Evolutionary conservation across 75 land plant genomes (phyloP).

Genomic region (Selaginella tamariscina): DNA sequence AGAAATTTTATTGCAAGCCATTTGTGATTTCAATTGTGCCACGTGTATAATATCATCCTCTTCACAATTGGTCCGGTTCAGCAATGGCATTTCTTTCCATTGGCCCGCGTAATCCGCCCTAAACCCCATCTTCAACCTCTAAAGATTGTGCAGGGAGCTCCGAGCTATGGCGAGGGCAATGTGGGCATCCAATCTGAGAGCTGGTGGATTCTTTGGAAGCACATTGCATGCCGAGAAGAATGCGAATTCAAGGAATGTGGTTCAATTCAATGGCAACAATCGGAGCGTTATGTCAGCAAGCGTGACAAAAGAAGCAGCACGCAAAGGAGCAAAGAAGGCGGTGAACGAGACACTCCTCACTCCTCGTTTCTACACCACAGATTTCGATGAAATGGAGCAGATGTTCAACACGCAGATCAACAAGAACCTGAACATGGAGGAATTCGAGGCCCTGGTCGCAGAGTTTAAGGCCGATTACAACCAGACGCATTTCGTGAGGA

Average conservation of each 20-base stretch:
- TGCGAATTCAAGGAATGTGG: background rate
- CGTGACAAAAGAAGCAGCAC: background rate
- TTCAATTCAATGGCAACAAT: background rate
- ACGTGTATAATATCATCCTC: background rate
- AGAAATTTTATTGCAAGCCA: no score
- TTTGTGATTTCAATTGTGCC: background rate
- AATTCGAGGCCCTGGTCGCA: conserved; percentile 73
- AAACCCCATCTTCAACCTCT: background rate
- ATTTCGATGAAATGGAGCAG: conserved; percentile 93
- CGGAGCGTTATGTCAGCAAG: background rate
- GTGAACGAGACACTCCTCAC: conserved; percentile 68
- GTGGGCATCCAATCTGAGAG: background rate
- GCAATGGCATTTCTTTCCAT: background rate
- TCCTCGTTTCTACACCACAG: conserved; percentile 97
- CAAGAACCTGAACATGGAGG: conserved; percentile 71
- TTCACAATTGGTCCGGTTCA: background rate
- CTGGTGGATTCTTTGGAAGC: background rate
- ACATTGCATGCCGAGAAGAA: no score
- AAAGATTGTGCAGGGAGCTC: background rate
- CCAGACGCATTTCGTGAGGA: conserved; percentile 92
- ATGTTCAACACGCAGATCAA: conserved; percentile 89
- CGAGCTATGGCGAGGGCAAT: background rate
- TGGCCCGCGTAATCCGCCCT: background rate
- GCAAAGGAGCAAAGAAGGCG: conserved; percentile 33
- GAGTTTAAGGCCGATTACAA: conserved; percentile 97